These are phyloP conservation scores for Penicillium sp. DNA, from an alignment of 2,329 filamentous ascomycete genomes.

Conservation along the genomic window DNA sequence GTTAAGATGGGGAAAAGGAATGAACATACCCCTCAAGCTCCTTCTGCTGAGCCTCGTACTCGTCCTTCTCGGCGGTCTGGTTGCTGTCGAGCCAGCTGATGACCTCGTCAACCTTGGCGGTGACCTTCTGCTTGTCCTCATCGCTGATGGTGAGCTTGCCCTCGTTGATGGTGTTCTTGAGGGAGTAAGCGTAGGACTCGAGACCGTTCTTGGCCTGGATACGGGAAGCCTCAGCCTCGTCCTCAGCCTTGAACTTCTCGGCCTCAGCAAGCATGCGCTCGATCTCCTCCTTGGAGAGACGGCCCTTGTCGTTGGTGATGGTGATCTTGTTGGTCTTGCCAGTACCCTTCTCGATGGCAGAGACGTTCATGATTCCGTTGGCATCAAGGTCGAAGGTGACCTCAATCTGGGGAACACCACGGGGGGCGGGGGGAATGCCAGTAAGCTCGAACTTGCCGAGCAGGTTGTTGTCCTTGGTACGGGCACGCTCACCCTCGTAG, in stretches of 20 bases:
- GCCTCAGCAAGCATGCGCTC: constrained; percentile 98
- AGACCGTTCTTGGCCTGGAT: constrained; percentile 91
- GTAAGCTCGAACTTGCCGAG: constrained; percentile 98
- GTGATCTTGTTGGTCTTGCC: constrained; percentile 96
- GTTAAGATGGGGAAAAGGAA: too few relatives aligned
- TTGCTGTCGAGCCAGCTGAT: too few relatives aligned
- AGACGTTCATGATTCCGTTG: constrained; percentile 97
- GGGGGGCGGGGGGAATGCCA: constrained; percentile 85
- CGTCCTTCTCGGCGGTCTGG: too few relatives aligned
- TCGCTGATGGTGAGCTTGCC: too few relatives aligned
- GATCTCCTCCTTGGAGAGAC: constrained; percentile 90
- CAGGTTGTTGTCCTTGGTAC: constrained; percentile 95
- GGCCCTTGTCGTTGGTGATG: constrained; percentile 99
- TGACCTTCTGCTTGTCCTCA: constrained; percentile 88
- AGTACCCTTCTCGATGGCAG: constrained; percentile 92
- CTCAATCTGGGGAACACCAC: constrained; percentile 95
- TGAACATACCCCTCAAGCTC: too few relatives aligned
- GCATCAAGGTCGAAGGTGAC: constrained; percentile 95
- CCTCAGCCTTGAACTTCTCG: constrained; percentile 97
- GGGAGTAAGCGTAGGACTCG: constrained; percentile 97
- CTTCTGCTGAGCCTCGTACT: too few relatives aligned
- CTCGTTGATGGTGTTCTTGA: too few relatives aligned
- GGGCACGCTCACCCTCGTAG: constrained; percentile 81
- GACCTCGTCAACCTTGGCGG: constrained; percentile 96
- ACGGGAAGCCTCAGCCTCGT: too few relatives aligned